Base-by-base conservation (phyloP, 2,329 filamentous ascomycete genomes). In the Aspergillus persii region DNA sequence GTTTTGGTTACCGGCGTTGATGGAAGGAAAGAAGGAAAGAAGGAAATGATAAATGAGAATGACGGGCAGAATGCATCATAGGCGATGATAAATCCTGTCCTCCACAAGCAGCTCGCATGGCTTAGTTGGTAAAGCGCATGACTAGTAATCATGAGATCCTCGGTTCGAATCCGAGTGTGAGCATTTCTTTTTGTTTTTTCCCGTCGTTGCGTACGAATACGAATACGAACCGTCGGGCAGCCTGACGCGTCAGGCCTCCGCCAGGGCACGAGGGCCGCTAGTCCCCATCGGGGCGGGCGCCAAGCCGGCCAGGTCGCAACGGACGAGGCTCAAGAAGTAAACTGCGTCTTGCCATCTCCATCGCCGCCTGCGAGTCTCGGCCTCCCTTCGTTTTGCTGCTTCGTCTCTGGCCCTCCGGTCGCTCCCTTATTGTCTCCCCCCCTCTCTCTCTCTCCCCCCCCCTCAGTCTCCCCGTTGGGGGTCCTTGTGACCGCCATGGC, bases 401-500 rank as follows among this genome's bases (percentile, higher is more conserved):
- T n/a, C 44, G 11, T 49, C 29, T 27, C 46, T 30, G 27, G 9
- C 49, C 49, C 30, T 50, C 8, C 3, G 18, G 49, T 49, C 53
- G 44, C 44, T 47, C 44, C 18, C 18, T 47, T 15, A 47, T 23
- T 23, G 18, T 18, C 18, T 56, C 54, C 52, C 61, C 23, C 54
- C 64, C 60, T 58, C 30, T 53, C 64, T 60, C 59, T 54, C 60
- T 39, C 54, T 58, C 50, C 55, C 52, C 48, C 56, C 41, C 23
- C 46, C 51, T 61, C 61, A 60, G 61, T 68, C 61, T 63, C 69
- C 72, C 74, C 73, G 64, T 65, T 67, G 77, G 81, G 80, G 80
- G 79, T 80, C 75, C 75, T 70, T 70, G 78, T 77, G 77, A 73
- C 79, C 79, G 75, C 74, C 76, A 86, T 86, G 83, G 81, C 81